Conservation (phyloP, 2,329 filamentous ascomycete genomes). For the Penicillium sp. region DNA sequence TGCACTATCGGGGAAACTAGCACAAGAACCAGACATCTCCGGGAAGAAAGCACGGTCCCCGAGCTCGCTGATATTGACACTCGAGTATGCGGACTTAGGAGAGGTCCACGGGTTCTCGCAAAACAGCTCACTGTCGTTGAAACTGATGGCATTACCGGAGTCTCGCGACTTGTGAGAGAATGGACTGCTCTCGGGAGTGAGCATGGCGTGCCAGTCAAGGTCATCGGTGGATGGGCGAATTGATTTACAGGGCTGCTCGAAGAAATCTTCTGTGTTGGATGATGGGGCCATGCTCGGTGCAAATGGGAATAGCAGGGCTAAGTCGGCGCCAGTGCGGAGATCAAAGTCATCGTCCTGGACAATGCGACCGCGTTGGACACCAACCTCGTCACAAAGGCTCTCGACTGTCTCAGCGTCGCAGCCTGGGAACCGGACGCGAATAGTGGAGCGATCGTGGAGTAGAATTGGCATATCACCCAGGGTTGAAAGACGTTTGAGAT, state of each 20-base stretch:
- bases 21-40: conserved; percentile 38
- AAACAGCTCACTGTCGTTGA: conserved; percentile 46
- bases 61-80: conserved; percentile 56
- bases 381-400: conserved; percentile 79
- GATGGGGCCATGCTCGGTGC: conserved; percentile 61
- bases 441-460: conserved; percentile 64
- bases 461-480: conserved; percentile 83
- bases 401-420: conserved; percentile 83
- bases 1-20: conserved; percentile 29
- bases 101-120: conserved; percentile 56
- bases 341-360: conserved; percentile 78
- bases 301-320: conserved; percentile 83
- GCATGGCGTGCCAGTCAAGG: conserved; percentile 60
- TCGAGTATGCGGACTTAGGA: conserved; percentile 58
- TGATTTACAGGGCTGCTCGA: conserved; percentile 38
- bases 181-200: conserved; percentile 43
- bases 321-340: conserved; percentile 62
- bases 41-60: conserved; percentile 42
- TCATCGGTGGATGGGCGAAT: conserved; percentile 30
- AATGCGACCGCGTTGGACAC: conserved; percentile 76
- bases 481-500: conserved; percentile 73
- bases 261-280: conserved; percentile 47
- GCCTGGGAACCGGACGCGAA: conserved; percentile 87
- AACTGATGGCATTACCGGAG: conserved; percentile 35
- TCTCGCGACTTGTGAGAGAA: conserved; percentile 25